Percentiles rank a stretch among this genome's conserved stretches.
Evolutionary conservation across 805 yeast species (phyloP).

Genomic region (Metschnikowia henanensis): DNA sequence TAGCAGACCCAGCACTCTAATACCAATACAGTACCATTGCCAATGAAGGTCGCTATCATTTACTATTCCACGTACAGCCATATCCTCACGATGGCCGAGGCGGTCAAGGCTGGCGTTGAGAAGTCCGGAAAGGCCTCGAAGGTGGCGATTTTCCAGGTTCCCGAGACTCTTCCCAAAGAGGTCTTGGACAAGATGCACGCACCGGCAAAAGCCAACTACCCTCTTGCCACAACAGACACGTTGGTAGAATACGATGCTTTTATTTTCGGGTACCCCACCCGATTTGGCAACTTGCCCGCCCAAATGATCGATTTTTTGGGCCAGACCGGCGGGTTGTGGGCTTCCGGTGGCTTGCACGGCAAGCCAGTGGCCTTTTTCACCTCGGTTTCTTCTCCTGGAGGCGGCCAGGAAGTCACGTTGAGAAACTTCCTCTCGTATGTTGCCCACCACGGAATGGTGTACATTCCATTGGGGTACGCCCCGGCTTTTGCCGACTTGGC

Average conservation of each 20-base stretch:
- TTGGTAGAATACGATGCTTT: conserved; percentile 73
- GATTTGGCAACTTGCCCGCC: conserved; percentile 80
- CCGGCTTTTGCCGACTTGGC: conserved; percentile 53
- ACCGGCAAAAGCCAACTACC: conserved; percentile 57
- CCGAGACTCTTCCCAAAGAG: conserved; percentile 71
- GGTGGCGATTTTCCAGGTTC: conserved; percentile 75
- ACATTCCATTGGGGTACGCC: conserved; percentile 76
- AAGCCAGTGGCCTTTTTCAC: conserved; percentile 74
- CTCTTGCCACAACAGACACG: conserved; percentile 60
- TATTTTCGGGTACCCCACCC: conserved; percentile 83
- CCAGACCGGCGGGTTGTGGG: conserved; percentile 80
- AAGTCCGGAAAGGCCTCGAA: conserved; percentile 16
- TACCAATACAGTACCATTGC: too few relatives aligned
- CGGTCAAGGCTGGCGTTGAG: conserved; percentile 18
- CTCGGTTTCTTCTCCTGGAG: conserved; percentile 74
- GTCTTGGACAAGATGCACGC: conserved; percentile 66
- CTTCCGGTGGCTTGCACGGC: conserved; percentile 66
- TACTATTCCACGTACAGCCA: conserved; percentile 23
- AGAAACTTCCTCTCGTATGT: conserved; percentile 62
- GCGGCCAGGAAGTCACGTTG: conserved; percentile 78
- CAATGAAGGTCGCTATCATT: conserved; percentile 20
- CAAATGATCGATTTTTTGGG: conserved; percentile 80
- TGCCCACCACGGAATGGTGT: conserved; percentile 80
- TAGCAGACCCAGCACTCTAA: too few relatives aligned
- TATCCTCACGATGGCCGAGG: conserved; percentile 18